Evolutionary conservation across 2,329 filamentous ascomycete species (phyloP).

Genomic region (Achaetomium macrosporum): DNA sequence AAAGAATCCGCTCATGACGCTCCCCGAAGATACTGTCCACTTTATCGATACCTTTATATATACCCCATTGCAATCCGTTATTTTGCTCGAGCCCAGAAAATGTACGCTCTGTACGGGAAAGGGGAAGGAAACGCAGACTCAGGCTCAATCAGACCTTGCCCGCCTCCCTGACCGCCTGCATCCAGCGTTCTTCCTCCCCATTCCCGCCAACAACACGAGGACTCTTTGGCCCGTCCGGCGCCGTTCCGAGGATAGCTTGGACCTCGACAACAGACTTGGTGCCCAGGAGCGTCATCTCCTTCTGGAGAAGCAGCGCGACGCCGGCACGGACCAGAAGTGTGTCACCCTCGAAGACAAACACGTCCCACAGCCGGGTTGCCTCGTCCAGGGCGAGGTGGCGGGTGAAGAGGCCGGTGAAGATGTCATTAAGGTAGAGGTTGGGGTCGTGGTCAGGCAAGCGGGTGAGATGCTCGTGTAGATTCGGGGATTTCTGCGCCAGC

Average conservation of each 20-base stretch:
- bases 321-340: conserved; percentile 63
- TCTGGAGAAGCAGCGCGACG: conserved; percentile 57
- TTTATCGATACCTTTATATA: background rate
- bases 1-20: background rate
- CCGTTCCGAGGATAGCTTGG: conserved; percentile 32
- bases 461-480: conserved; percentile 59
- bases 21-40: background rate
- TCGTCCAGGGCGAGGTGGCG: conserved; percentile 60
- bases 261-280: conserved; percentile 42
- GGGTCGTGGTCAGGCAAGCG: conserved; percentile 41
- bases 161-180: conserved; percentile 35
- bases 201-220: conserved; percentile 35
- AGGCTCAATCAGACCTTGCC: conserved; percentile 30
- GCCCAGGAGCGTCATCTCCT: conserved; percentile 47
- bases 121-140: background rate
- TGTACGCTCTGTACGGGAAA: background rate
- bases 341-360: conserved; percentile 79
- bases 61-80: background rate
- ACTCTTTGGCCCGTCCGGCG: conserved; percentile 16
- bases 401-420: conserved; percentile 63
- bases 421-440: conserved; percentile 50
- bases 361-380: conserved; percentile 70
- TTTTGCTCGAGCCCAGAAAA: too few relatives aligned
- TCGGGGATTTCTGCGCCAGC: conserved; percentile 57
- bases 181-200: conserved; percentile 46